phyloP scores from a whole-genome alignment of 2,329 filamentous ascomycete genomes.

The Volutella citrinella region DNA sequence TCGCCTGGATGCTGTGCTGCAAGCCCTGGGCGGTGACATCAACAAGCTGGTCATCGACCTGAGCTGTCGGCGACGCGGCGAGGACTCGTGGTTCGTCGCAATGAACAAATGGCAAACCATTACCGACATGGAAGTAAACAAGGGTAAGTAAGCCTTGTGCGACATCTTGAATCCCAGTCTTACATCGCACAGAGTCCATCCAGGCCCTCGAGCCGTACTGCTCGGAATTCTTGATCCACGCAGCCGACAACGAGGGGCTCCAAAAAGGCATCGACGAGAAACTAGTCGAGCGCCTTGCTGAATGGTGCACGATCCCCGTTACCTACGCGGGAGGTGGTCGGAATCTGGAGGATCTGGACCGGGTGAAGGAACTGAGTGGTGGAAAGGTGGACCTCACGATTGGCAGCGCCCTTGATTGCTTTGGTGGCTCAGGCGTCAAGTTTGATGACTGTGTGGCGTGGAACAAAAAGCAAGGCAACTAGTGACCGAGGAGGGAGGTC shows the following conservation, averaged over 20 bases:
- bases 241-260: conserved; percentile 92
- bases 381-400: conserved; percentile 92
- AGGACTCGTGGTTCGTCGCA: conserved; percentile 85
- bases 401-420: conserved; percentile 93
- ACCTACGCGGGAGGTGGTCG: conserved; percentile 96
- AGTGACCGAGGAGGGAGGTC: too few relatives aligned
- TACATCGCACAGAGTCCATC: conserved; percentile 75
- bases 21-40: conserved; percentile 69
- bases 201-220: conserved; percentile 82
- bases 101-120: conserved; percentile 99
- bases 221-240: conserved; percentile 95
- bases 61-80: conserved; percentile 75
- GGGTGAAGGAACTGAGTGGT: conserved; percentile 72
- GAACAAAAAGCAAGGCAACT: conserved; percentile 57
- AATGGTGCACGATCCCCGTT: conserved; percentile 89
- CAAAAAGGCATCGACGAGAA: conserved; percentile 88
- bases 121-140: conserved; percentile 90
- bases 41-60: conserved; percentile 89
- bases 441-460: conserved; percentile 88
- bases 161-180: too few relatives aligned
- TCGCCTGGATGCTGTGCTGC: conserved; percentile 71
- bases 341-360: conserved; percentile 75
- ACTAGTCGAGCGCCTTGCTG: conserved; percentile 70
- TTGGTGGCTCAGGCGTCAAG: conserved; percentile 81
- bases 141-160: conserved; percentile 67